Base-by-base conservation (phyloP, 257 asterid genomes). In the Echites panduratus region DNA sequence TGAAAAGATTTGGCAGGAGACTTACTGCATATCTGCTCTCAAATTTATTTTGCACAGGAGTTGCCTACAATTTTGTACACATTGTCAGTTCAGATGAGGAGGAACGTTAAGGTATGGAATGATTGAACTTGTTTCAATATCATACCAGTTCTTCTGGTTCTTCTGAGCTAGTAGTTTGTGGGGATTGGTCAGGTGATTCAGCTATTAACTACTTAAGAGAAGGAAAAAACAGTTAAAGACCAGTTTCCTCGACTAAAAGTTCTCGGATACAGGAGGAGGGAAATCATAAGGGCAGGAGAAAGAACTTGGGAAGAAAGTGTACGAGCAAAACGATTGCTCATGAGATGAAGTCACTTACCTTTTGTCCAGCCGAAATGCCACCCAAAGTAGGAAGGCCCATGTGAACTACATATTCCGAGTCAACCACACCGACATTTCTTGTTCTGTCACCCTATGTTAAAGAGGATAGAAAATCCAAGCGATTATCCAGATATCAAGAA, bases 341-440 rank as follows among this genome's bases (percentile, higher is more conserved):
- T 13, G 32, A 9, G 56, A 44, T 16, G 20, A 19, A 73, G 47
- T 70, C 66, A 75, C 70, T 59, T 79, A 82, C 98, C 86, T 84
- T 84, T 57, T 70, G 76, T 78, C 73, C 83, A 68, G 83, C 75
- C 4, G 87, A 80, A 76, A 68, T 43, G 41, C 86, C 88, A 64
- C 95, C 98, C 8, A 93, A 90, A 13, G 91, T 84, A 57, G 97
- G 98, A 80, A 90, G 83, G 8, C 91, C 98, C 71, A 79, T 64
- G 76, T 93, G 97, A 63, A 80, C 82, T 70, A 93, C 59, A 77
- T 86, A 90, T 71, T 93, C 87, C 35, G 81, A 83, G 66, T 93
- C 97, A 35, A 93, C 97, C 48, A 93, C 90, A 9, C 98, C 98
- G 71, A 93, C 96, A 58, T 93, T 93, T 24, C 56, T 58, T 1